Evolutionary conservation across 345 rosid genomes (phyloP).

Genomic region (Carallia pectinifolia): DNA sequence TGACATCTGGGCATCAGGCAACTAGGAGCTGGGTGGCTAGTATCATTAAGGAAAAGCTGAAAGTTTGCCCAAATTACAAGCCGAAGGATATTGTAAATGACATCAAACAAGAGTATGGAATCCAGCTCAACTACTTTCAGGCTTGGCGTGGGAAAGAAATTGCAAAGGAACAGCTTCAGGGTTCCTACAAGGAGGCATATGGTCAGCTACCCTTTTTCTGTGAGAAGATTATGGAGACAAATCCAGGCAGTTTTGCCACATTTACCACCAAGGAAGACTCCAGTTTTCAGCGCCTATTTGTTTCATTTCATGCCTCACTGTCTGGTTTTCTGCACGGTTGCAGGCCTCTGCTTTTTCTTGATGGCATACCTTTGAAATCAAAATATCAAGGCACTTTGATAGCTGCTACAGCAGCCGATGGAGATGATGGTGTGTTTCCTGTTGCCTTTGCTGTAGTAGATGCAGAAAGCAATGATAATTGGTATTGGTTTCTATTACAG

Average conservation of each 20-base stretch:
- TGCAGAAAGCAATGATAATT: conserved; percentile 70
- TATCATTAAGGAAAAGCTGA: conserved; percentile 85
- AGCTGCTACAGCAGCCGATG: conserved; percentile 89
- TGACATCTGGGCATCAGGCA: conserved; percentile 74
- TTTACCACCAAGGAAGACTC: conserved; percentile 89
- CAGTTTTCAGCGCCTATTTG: conserved; percentile 87
- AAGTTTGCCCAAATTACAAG: conserved; percentile 75
- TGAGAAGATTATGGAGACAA: conserved; percentile 77
- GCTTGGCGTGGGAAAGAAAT: conserved; percentile 98
- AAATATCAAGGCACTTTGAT: conserved; percentile 86
- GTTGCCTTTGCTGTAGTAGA: conserved; percentile 85
- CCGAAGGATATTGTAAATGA: conserved; percentile 91
- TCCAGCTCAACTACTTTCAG: conserved; percentile 85
- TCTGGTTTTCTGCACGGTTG: conserved; percentile 78
- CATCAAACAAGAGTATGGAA: conserved; percentile 82
- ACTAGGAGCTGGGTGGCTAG: conserved; percentile 96
- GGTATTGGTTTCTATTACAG: conserved; percentile 93
- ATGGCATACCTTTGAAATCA: conserved; percentile 72
- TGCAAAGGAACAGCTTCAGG: conserved; percentile 94
- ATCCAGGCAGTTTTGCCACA: conserved; percentile 82
- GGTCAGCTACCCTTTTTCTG: conserved; percentile 74
- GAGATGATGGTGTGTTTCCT: conserved; percentile 74
- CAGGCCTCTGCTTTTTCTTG: conserved; percentile 89
- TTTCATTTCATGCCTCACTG: conserved; percentile 77
- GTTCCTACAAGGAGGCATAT: conserved; percentile 89